Evolutionary conservation across 768 basidiomycete genomes (phyloP), one percentile per base, ranked within the genome.

Genomic region (Glaciozyma antarctica): DNA sequence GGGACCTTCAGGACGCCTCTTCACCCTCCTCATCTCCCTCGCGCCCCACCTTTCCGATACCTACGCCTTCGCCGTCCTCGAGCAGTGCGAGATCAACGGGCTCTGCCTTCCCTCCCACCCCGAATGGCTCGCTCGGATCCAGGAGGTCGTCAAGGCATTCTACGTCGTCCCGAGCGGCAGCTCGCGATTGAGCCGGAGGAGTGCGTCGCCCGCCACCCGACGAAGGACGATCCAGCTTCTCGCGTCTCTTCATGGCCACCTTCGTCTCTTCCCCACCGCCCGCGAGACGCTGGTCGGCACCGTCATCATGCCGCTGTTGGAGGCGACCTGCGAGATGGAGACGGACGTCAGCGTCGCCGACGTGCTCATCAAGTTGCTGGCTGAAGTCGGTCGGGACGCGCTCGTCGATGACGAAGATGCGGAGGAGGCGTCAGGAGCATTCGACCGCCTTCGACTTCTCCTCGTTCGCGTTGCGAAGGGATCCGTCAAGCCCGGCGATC

Each of bases 231-330:
- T 70, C 16, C 49, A 60, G n/a, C 44, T 69, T 44, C 41, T 72
- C 49, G 43, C 65, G 2, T 70, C 75, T 17, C 70, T 78, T 0
- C 78, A 77, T 60, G 59, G 57, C 15, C 74, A 74, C 60, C 73
- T 77, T 22, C 74, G 76, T 28, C 75, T 74, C 22, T 65, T 77
- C 43, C 62, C 71, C 22, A 71, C 64, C 16, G 66, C 73, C 5
- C 69, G 78, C 19, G 60, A 65, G 2, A 68, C 72, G 47, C 70
- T 78, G 3, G 73, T 78, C 44, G 70, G 72, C 22, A 48, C 68
- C 28, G 74, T 77, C 47, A 65, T 79, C 53, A 69, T 78, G 32
- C 77, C 77, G 3, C 72, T 78, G 41, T 64, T 77, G 22, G 78
- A 78, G 62, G 65, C 73, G 44, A 74, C 73, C 12, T 65, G 78